phyloP scores from a whole-genome alignment of 345 rosid genomes.

The Gossypium arboreum region DNA sequence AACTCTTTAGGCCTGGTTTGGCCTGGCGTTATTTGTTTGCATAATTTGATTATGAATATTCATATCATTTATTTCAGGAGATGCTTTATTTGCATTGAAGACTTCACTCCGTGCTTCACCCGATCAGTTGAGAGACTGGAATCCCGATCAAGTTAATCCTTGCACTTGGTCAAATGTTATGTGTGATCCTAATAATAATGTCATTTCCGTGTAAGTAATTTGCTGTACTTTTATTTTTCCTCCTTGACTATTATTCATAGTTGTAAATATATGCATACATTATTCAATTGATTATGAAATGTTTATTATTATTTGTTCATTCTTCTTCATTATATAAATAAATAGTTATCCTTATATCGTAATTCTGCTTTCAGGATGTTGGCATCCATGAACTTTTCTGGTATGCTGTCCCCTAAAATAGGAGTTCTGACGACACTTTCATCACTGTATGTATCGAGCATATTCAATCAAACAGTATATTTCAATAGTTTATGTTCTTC shows the following conservation, averaged over 20 bases:
- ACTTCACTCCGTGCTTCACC: conserved; percentile 42
- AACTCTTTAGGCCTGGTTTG: conserved; percentile 3
- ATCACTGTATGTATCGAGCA: conserved; percentile 59
- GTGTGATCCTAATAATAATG: conserved; percentile 49
- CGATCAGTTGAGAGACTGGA: conserved; percentile 71
- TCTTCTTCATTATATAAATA: conserved; percentile 4
- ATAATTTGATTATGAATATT: conserved; percentile 20
- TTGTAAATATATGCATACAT: background rate
- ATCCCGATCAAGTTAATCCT: conserved; percentile 74
- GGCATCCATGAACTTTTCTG: conserved; percentile 74
- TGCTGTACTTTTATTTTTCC: background rate
- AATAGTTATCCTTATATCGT: conserved; percentile 18
- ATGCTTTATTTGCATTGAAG: conserved; percentile 59
- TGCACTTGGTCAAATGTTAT: conserved; percentile 88
- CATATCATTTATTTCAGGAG: conserved; percentile 50
- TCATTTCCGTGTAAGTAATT: conserved; percentile 67
- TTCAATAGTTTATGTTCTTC: background rate
- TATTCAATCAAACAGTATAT: conserved; percentile 5
- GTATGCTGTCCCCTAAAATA: conserved; percentile 64
- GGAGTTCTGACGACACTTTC: conserved; percentile 54
- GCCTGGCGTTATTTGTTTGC: background rate
- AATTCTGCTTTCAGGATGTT: conserved; percentile 47
- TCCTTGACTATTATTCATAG: background rate
- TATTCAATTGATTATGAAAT: conserved; percentile 15
- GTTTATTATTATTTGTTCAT: background rate